Evolutionary conservation across 306 rosid species (phyloP), one percentile per base, ranked within the genome.

Genomic region (Cicer cuneatum): DNA sequence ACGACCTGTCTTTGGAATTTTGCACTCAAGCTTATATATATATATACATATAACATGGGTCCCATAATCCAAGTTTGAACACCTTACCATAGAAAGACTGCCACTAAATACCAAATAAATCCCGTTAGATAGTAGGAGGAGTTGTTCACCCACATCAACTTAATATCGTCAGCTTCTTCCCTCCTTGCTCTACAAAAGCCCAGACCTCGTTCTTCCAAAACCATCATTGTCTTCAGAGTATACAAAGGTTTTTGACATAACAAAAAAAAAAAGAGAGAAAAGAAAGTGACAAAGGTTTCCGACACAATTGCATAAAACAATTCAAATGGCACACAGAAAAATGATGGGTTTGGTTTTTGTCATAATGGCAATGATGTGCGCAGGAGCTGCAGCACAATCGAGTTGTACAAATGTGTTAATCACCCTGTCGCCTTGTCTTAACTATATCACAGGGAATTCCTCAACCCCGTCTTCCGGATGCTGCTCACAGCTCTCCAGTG

Each of bases 371-470:
- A 53, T 85, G 79, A 60, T 87, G 60, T 80, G 84, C 14, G 85
- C 87, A 12, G 87, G 87, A 75, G 89, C 81, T 54, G 66, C 85
- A 2, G 93, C 95, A 0, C 98, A 93, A 72, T 86, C 89, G 2
- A 71, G 85, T 16, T 93, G 98, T 63, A 81, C 95, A 2, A 90
- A 82, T 62, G 91, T 81, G 71, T 1, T 93, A 5, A 76, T 93
- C 40, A 86, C 93, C 85, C 67, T 93, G 86, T 87, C 98, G 3
- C 97, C 98, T 0, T 93, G 98, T 87, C 89, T 93, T 2, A 89
- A 86, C 78, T 93, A 90, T 65, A 93, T 93, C 35, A 85, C 88
- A 1, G 97, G 97, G 12, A 93, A 90, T 74, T 83, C 98, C 51
- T 89, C 93, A 4, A 87, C 82, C 69, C 97, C 97, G 1, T 81